Evolutionary conservation across 2,329 filamentous ascomycete genomes (phyloP), one percentile per base, ranked within the genome.

Genomic region (Fusarium brachygibbosum): DNA sequence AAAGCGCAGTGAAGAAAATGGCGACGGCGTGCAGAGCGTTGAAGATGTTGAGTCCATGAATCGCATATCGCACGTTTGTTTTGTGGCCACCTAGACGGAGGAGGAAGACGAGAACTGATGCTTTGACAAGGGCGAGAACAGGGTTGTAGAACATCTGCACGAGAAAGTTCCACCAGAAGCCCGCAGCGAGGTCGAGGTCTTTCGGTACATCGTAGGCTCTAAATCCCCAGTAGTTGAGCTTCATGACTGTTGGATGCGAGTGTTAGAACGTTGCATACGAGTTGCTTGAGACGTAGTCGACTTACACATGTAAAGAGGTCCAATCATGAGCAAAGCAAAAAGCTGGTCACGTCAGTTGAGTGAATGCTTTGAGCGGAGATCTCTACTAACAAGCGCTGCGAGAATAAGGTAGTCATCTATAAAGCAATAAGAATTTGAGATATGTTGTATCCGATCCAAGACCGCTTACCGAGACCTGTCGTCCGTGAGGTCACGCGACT

Each of bases 81-180:
- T 81, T 81, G 55, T 81, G 78, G 0, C 79, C 81, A 4, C 79
- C 77, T 0, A 84, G 75, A 2, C 81, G 80, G n/a, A 82, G 74
- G 23, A 84, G 76, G 62, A 83, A 83, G 9, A 84, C 66, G 13
- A 84, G 75, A 28, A 83, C 75, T 2, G 82, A 84, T 13, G 78
- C 77, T 64, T 84, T 84, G 57, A 83, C 81, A 13, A 84, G 74
- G 25, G 81, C 80, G 3, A 84, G 68, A 25, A 84, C 79, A 1
- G 82, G 82, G 41, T 82, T 84, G 72, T 84, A 84, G 3, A 81
- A 73, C 40, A 82, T 71, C 25, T 83, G 78, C 31, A 79, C 78
- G 13, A 79, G 68, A 37, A 80, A 83, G 70, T 79, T 79, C 76
- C 76, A 81, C 70, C 76, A 72, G 35, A 72, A 69, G 2, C 71